Conservation (phyloP, 352 stramenopile species). For the Pythium sp. region DNA sequence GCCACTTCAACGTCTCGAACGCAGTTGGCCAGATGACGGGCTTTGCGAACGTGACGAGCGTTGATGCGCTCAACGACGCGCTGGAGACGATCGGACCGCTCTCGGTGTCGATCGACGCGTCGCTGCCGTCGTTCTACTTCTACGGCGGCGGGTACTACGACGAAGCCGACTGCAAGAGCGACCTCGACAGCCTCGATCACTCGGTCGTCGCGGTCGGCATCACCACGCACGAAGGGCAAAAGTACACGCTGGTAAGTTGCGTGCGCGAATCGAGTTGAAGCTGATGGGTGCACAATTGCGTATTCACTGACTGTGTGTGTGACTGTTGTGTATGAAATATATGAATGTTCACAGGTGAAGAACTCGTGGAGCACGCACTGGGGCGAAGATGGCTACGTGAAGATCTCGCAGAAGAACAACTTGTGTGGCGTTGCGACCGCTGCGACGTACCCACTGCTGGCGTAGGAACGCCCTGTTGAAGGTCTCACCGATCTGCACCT, state of each 20-base stretch:
- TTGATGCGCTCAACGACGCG: slow-evolving; percentile 79
- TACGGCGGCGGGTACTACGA: slow-evolving; percentile 87
- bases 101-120: slow-evolving; percentile 87
- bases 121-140: slow-evolving; percentile 87
- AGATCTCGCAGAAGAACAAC: slow-evolving; percentile 92
- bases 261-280: not conserved
- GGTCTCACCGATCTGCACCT: not conserved
- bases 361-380: slow-evolving; percentile 94
- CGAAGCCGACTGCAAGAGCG: slow-evolving; percentile 86
- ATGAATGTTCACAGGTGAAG: slow-evolving; percentile 48
- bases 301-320: not conserved
- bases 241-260: slow-evolving; percentile 83
- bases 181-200: slow-evolving; percentile 90
- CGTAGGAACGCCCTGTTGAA: slow-evolving; percentile 11
- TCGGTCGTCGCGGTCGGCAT: slow-evolving; percentile 91
- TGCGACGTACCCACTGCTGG: slow-evolving; percentile 80
- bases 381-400: slow-evolving; percentile 92
- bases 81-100: slow-evolving; percentile 78
- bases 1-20: slow-evolving; percentile 80
- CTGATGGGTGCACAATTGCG: not conserved
- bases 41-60: slow-evolving; percentile 79
- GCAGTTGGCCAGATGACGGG: slow-evolving; percentile 70
- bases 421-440: slow-evolving; percentile 93
- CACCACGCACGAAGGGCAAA: slow-evolving; percentile 83
- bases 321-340: not conserved